Conservation (phyloP, 345 rosid species). For the Lenwebbia sp. region DNA sequence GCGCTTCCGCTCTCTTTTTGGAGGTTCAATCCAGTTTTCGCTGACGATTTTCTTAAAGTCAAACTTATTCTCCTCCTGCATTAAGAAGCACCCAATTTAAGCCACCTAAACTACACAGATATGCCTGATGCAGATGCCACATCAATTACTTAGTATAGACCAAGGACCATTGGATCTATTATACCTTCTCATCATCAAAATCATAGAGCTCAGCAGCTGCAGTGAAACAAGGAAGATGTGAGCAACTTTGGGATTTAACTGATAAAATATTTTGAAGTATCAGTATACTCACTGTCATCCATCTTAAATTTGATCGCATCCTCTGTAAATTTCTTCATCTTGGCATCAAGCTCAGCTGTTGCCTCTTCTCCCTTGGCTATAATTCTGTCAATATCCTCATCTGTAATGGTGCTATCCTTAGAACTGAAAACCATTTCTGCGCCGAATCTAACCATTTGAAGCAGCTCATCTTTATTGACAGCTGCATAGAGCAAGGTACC, state of each 20-base stretch:
- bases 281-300: conserved; percentile 78
- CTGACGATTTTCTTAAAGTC: conserved; percentile 93
- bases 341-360: conserved; percentile 96
- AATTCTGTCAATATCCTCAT: conserved; percentile 96
- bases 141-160: neutral
- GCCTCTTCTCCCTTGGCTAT: conserved; percentile 98
- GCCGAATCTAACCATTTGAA: conserved; percentile 99
- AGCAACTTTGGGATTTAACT: neutral
- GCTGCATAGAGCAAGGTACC: conserved; percentile 31
- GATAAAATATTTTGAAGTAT: neutral
- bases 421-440: conserved; percentile 99
- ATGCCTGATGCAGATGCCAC: conserved; percentile 3
- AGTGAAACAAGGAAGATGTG: neutral
- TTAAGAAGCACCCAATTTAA: neutral
- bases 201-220: conserved; percentile 92
- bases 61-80: conserved; percentile 82
- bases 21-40: conserved; percentile 97
- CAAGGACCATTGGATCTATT: neutral
- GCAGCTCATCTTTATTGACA: conserved; percentile 97
- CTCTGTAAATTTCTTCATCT: conserved; percentile 97
- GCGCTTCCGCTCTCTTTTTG: conserved; percentile 97
- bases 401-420: conserved; percentile 94
- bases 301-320: conserved; percentile 95
- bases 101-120: neutral
- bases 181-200: conserved; percentile 86